A percentile compares a stretch with the other conserved stretches of the same genome.
Evolutionary conservation across 2,329 filamentous ascomycete species (phyloP).

Genomic region (Fusarium tuaranense): DNA sequence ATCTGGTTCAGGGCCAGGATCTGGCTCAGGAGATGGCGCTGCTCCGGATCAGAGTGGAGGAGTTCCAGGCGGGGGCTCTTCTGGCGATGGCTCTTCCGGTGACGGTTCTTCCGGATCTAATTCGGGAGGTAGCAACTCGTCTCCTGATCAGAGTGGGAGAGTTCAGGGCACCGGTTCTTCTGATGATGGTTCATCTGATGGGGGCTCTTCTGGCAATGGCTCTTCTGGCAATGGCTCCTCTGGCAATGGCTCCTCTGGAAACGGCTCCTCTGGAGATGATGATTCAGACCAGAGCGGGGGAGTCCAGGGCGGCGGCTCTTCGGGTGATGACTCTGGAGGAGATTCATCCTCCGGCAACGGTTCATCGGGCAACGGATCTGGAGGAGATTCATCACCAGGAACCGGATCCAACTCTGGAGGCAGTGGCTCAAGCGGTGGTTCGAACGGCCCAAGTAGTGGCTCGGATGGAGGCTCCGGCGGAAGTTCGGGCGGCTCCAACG

Average conservation of each 20-base stretch:
- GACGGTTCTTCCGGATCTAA: not conserved
- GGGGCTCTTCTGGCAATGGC: not conserved
- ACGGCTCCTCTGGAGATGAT: not conserved
- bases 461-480: not conserved
- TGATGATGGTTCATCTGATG: not conserved
- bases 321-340: not conserved
- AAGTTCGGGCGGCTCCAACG: not conserved
- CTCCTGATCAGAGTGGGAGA: not conserved
- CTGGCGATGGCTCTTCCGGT: not conserved
- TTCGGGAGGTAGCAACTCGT: not conserved
- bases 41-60: not conserved
- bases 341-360: not conserved
- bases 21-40: not conserved
- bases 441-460: not conserved
- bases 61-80: not conserved
- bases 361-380: not conserved
- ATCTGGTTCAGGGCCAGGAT: not conserved
- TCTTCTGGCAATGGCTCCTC: not conserved
- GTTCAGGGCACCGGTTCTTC: not conserved
- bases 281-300: not conserved
- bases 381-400: not conserved
- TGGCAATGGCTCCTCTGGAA: not conserved
- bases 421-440: not conserved
- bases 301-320: not conserved
- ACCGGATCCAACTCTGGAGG: not conserved